Evolutionary conservation across 1,284 basidiomycete species (phyloP), one percentile per base, ranked within the genome.

Genomic region (Fomitopsis pinicola): DNA sequence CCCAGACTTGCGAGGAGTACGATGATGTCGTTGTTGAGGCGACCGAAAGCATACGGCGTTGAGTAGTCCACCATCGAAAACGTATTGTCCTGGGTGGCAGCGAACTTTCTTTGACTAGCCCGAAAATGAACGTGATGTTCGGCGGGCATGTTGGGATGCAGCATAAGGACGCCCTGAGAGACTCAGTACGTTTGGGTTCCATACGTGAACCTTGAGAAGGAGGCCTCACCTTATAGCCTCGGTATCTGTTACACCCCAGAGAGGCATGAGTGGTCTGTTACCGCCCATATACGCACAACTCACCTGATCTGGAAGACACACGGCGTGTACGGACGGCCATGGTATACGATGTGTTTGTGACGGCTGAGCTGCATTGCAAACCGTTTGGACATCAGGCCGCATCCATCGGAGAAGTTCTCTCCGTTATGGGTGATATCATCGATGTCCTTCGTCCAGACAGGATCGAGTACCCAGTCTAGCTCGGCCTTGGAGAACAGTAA

Each of bases 91-190:
- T 73, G 68, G 0, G 78, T 82, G 0, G 83, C 80, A 12, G 71
- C 77, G 70, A 88, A 87, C 66, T 88, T 88, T 67, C 83, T 87
- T 81, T 87, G 87, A 68, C 86, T 87, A 61, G 82, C 80, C 17
- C 85, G 79, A 66, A 88, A 88, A 62, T 85, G 76, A 8, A 80
- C 81, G 1, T 82, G 73, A 56, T 80, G 75, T 45, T 79, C 73
- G 35, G 67, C 69, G 64, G 84, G 81, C 33, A 87, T 72, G 15
- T 78, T 72, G 0, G 84, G 84, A 64, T 88, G 84, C 7, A 87
- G 73, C 84, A 86, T 85, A 19, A 87, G 71, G 4, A 88, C 86
- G 12, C 86, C 85, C 73, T 72, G 8, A 17, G 30, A 3, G 30
- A 19, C 7, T 19, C 35, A 53, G 30, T n/a, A 22, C 19, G 44